A percentile compares a stretch with the other conserved stretches of the same genome.
phyloP scores from a whole-genome alignment of 768 basidiomycete species.

The Austroboletus festivus region DNA sequence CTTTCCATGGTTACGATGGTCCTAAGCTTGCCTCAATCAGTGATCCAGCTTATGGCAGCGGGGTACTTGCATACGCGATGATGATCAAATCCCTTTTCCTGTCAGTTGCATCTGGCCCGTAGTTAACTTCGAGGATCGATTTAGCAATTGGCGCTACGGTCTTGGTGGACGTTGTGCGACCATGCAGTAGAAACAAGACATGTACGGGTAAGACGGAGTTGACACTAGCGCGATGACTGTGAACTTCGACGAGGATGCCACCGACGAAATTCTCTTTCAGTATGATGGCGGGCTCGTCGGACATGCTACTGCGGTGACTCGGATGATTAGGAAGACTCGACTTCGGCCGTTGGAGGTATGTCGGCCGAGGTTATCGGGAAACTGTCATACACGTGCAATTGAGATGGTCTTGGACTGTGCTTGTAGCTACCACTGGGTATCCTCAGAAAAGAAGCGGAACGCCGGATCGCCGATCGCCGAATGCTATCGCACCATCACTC shows the following conservation, averaged over 20 bases:
- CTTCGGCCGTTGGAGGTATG: too few relatives aligned
- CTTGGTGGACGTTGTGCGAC: conserved; percentile 16
- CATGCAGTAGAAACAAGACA: conserved; percentile 29
- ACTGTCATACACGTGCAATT: too few relatives aligned
- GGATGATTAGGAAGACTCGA: too few relatives aligned
- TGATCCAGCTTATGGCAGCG: neutral
- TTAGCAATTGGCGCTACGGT: conserved; percentile 16
- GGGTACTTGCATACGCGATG: conserved; percentile 25
- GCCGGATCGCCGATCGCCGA: too few relatives aligned
- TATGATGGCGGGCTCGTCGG: conserved; percentile 11
- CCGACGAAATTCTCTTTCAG: conserved; percentile 21
- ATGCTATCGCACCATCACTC: too few relatives aligned
- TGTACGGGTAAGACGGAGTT: conserved; percentile 23
- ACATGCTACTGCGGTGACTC: conserved; percentile 18
- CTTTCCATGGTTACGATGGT: conserved; percentile 32
- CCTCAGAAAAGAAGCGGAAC: too few relatives aligned
- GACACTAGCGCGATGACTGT: conserved; percentile 17
- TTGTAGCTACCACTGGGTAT: too few relatives aligned
- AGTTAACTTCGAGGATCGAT: conserved; percentile 21
- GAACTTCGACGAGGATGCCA: conserved; percentile 25
- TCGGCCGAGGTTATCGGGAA: too few relatives aligned
- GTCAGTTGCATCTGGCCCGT: conserved; percentile 3
- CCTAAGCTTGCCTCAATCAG: conserved; percentile 14
- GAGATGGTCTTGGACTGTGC: too few relatives aligned
- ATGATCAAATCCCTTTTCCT: conserved; percentile 28